Evolutionary conservation across 2,329 filamentous ascomycete species (phyloP), one percentile per base, ranked within the genome.

Genomic region (Pseudogymnoascus sp.): DNA sequence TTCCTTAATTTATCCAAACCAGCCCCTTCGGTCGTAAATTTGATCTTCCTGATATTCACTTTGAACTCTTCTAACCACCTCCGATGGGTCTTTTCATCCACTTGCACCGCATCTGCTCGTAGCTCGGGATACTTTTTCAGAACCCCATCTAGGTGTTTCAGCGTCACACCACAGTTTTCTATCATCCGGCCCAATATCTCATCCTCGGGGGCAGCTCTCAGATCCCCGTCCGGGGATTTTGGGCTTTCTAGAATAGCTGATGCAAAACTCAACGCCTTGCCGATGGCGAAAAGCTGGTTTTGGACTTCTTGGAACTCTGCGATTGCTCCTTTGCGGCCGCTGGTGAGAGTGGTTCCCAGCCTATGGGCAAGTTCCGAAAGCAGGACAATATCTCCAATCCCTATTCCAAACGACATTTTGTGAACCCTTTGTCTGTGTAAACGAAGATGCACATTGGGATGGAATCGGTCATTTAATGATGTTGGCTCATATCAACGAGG

Each of bases 241-340:
- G 35, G 33, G n/a, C 4, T 5, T 15, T 50, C 36, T 42, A 61
- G 5, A 33, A 31, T 50, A 19, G 63, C 15, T 6, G 63, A 64
- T n/a, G 60, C 35, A 59, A 26, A 28, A 11, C 15, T 47, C n/a
- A 64, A 40, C n/a, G 63, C 57, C 21, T 64, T 64, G 42, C 38
- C n/a, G 36, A 64, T 64, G 26, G 62, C 62, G 7, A 63, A 63
- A 50, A 63, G 62, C 62, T 63, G 62, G 4, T 63, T 63, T 60
- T 63, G 62, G 9, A 63, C 62, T n/a, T 63, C 47, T 38, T 60
- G 28, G n/a, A 63, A 63, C 23, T 63, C 62, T 40, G 21, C 62
- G 7, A 23, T 26, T 9, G 44, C 44, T 28, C 44, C 44, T 9
- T 50, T 50, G 7, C 44, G 44, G 44, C 44, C 44, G 15, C 57